Conservation (phyloP, 1,284 basidiomycete genomes). For the Xerocomus minutiporus region DNA sequence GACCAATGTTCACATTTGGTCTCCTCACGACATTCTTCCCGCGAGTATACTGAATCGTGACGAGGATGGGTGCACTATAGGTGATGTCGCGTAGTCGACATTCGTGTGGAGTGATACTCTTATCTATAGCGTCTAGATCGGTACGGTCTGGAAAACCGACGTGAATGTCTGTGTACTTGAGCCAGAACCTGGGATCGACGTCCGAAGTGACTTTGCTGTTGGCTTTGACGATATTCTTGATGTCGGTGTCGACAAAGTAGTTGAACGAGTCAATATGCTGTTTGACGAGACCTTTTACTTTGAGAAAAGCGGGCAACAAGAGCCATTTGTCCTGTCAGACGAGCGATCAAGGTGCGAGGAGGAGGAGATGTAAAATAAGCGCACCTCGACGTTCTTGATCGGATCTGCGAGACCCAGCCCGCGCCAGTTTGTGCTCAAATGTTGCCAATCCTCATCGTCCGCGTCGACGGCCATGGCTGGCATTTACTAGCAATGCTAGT, state of each 20-base stretch:
- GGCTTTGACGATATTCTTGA: slow-evolving; percentile 94
- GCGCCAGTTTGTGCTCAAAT: slow-evolving; percentile 57
- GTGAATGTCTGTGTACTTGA: slow-evolving; percentile 94
- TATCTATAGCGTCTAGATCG: slow-evolving; percentile 78
- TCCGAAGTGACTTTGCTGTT: slow-evolving; percentile 94
- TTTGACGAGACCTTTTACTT: slow-evolving; percentile 97
- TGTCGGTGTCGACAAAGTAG: slow-evolving; percentile 96
- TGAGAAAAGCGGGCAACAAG: slow-evolving; percentile 88
- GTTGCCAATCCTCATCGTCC: slow-evolving; percentile 55
- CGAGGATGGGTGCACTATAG: slow-evolving; percentile 91
- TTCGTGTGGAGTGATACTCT: slow-evolving; percentile 92
- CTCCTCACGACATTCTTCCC: slow-evolving; percentile 86
- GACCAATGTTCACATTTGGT: slow-evolving; percentile 85
- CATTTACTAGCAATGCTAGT: neutral
- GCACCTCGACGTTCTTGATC: slow-evolving; percentile 73
- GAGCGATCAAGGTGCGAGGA: neutral
- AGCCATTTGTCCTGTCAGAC: slow-evolving; percentile 92
- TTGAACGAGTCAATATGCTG: slow-evolving; percentile 99
- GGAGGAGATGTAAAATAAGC: neutral
- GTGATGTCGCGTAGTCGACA: slow-evolving; percentile 95
- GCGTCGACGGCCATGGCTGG: slow-evolving; percentile 12
- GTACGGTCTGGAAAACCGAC: slow-evolving; percentile 89
- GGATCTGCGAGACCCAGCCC: slow-evolving; percentile 74
- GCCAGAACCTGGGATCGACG: slow-evolving; percentile 95
- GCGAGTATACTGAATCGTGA: slow-evolving; percentile 94